Evolutionary conservation across 164 flowering plant genomes (phyloP).

Genomic region (Dillenia suffruticosa): DNA sequence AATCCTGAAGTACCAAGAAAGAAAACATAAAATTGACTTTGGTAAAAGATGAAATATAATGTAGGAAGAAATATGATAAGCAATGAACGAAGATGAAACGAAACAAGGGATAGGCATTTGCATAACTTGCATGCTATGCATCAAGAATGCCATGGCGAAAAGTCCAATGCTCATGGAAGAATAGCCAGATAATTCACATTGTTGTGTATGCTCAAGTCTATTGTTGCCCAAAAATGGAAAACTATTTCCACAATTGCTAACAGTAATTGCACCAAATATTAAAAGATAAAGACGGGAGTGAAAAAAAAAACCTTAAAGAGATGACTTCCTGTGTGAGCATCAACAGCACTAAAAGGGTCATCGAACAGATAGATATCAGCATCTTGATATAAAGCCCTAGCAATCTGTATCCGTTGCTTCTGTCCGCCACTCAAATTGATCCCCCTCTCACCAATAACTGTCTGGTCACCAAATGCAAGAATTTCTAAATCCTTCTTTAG

Average conservation of each 20-base stretch:
- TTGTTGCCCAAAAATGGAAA: too few relatives aligned
- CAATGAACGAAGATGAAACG: too few relatives aligned
- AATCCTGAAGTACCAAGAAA: conserved; percentile 37
- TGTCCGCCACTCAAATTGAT: conserved; percentile 94
- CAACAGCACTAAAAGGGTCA: conserved; percentile 94
- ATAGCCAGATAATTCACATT: too few relatives aligned
- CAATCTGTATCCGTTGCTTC: conserved; percentile 87
- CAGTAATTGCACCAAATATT: too few relatives aligned
- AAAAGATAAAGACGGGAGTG: neutral
- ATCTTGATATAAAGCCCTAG: conserved; percentile 86
- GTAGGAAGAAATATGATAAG: too few relatives aligned
- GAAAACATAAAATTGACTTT: neutral
- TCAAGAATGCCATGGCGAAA: too few relatives aligned
- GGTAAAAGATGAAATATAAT: too few relatives aligned
- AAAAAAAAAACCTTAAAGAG: conserved; percentile 48
- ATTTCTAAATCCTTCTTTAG: conserved; percentile 78
- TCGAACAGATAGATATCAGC: conserved; percentile 83
- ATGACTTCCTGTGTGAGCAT: conserved; percentile 89
- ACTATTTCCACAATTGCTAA: too few relatives aligned
- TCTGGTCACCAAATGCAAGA: conserved; percentile 75
- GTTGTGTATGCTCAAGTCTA: too few relatives aligned
- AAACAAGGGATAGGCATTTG: too few relatives aligned
- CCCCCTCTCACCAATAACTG: conserved; percentile 84
- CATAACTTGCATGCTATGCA: too few relatives aligned
- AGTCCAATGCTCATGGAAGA: too few relatives aligned